These are phyloP conservation scores for Phytophthora tentaculata DNA, from an alignment of 352 stramenopile species.

Conservation along the genomic window DNA sequence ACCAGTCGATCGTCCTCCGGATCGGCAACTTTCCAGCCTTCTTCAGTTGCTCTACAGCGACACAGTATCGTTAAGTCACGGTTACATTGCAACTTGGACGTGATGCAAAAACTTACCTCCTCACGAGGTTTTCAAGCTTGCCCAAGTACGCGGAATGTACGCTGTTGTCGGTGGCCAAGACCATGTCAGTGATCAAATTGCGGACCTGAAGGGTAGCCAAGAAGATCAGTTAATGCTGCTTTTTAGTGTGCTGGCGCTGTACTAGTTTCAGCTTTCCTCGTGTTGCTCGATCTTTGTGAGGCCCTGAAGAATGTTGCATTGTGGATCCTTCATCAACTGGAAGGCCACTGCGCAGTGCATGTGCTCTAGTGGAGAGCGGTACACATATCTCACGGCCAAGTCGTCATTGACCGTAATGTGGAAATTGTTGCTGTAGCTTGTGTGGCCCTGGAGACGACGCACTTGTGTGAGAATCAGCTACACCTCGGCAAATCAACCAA, in stretches of 20 bases:
- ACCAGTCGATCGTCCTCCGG: slow-evolving; percentile 77
- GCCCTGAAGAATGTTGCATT: slow-evolving; percentile 77
- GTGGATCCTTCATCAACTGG: slow-evolving; percentile 68
- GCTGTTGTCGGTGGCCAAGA: slow-evolving; percentile 90
- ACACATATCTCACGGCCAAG: slow-evolving; percentile 82
- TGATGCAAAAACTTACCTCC: slow-evolving; percentile 37
- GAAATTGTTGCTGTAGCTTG: slow-evolving; percentile 90
- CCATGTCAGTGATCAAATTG: slow-evolving; percentile 84
- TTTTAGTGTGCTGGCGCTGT: background rate
- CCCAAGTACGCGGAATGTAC: slow-evolving; percentile 81
- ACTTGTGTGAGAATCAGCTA: background rate
- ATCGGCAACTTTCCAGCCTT: slow-evolving; percentile 61
- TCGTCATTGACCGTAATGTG: slow-evolving; percentile 85
- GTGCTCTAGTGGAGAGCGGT: slow-evolving; percentile 85
- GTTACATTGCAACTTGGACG: background rate
- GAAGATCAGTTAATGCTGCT: slow-evolving; percentile 1
- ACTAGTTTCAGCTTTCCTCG: slow-evolving; percentile 41
- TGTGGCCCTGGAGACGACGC: slow-evolving; percentile 63
- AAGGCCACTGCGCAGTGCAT: slow-evolving; percentile 89
- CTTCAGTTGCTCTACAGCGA: slow-evolving; percentile 37
- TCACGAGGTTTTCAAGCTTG: slow-evolving; percentile 79
- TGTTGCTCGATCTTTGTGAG: slow-evolving; percentile 79
- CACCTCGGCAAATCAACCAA: background rate
- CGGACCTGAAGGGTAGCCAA: slow-evolving; percentile 42
- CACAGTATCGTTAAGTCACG: background rate